Base-by-base conservation (phyloP, 1,284 basidiomycete species). In the Xerocomus amazonicus region DNA sequence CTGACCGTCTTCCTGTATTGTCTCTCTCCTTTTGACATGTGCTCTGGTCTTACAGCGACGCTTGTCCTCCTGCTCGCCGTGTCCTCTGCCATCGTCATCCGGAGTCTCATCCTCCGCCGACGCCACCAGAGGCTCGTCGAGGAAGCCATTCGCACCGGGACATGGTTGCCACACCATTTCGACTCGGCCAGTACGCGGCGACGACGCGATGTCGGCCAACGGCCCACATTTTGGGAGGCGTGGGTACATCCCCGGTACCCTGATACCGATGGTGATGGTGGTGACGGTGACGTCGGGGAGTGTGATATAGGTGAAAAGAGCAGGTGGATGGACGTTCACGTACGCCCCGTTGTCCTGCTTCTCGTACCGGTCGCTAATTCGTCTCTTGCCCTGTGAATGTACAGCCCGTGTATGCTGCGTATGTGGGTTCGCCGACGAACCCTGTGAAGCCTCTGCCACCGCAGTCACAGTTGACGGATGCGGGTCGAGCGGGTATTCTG, bases 61-160 rank as follows among this genome's bases (percentile, higher is more conserved):
- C 75, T 85, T 37, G 73, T 84, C 50, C 75, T 85, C 27, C 75
- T 85, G n/a, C 73, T 85, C 27, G 69, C 73, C 42, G 77, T 85
- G n/a, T 83, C 80, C 9, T 76, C 75, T 4, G 80, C 80, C 17
- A 83, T 85, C 57, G 75, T 85, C 55, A 55, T 76, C 46, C 80
- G 83, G 29, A 83, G 81, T 10, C 72, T 82, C 51, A 56, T 81
- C 39, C 69, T 85, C 16, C 75, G 83, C 4, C 66, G 80, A 13
- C 74, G 83, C 3, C 79, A 81, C 52, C 75, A 77, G 13, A 73
- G 71, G 9, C 59, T 79, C 51, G 67, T 85, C 37, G 80, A 78
- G 42, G 79, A 83, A 50, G 81, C 83, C 12, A 82, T 85, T 55
- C 72, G 74, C 26, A 78, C 80, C 53, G 83, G 82, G 14, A 79